Percentiles rank a stretch among this genome's conserved stretches.
Conservation (phyloP, 352 stramenopile genomes). For the Globisporangium ultimum region DNA sequence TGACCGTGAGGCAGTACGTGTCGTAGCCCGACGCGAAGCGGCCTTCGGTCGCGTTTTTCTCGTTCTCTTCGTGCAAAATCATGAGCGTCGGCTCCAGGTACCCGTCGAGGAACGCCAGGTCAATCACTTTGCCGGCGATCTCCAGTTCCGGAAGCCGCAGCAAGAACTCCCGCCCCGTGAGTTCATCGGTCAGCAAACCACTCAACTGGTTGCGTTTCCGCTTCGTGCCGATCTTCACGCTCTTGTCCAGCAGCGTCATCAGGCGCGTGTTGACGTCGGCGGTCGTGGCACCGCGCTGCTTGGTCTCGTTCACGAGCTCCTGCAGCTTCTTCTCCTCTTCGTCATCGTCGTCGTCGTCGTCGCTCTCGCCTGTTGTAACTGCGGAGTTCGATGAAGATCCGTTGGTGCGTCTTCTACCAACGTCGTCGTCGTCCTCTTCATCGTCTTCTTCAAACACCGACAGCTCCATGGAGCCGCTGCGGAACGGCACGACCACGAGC, state of each 20-base stretch:
- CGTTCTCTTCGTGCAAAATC: slow-evolving; percentile 84
- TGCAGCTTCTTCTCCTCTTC: slow-evolving; percentile 78
- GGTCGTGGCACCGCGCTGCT: slow-evolving; percentile 46
- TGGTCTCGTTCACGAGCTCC: slow-evolving; percentile 71
- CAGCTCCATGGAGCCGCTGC: slow-evolving; percentile 71
- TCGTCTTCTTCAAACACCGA: slow-evolving; percentile 81
- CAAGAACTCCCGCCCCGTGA: slow-evolving; percentile 75
- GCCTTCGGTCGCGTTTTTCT: slow-evolving; percentile 63
- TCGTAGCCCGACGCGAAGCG: slow-evolving; percentile 71
- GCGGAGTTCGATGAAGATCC: neutral
- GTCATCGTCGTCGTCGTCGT: slow-evolving; percentile 76
- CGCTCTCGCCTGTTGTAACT: slow-evolving; percentile 6
- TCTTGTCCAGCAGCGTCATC: slow-evolving; percentile 70
- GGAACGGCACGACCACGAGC: slow-evolving; percentile 78
- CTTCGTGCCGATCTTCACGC: slow-evolving; percentile 74
- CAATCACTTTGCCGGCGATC: slow-evolving; percentile 74
- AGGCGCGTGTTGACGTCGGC: slow-evolving; percentile 66
- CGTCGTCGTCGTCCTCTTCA: slow-evolving; percentile 66
- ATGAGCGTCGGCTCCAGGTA: slow-evolving; percentile 86
- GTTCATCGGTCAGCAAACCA: slow-evolving; percentile 61
- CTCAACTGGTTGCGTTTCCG: slow-evolving; percentile 70
- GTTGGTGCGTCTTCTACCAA: slow-evolving; percentile 1
- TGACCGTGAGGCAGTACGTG: slow-evolving; percentile 80
- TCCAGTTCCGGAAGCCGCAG: slow-evolving; percentile 69
- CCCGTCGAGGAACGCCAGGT: slow-evolving; percentile 79